Conservation (phyloP, 1,284 basidiomycete species). For the Albatrellus sp. region DNA sequence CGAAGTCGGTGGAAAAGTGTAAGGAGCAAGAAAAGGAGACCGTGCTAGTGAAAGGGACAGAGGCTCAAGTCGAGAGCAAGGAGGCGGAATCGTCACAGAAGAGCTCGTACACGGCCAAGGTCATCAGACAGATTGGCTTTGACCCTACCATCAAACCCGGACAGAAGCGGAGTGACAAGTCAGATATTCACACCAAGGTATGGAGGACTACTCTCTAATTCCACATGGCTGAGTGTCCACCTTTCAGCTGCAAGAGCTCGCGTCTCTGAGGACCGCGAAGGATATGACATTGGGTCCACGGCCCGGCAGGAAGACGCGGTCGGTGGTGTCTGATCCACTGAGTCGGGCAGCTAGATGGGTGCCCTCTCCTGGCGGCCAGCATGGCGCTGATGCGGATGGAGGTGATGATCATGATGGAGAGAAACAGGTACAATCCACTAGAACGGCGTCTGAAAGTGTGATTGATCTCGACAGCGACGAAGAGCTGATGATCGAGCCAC, state of each 20-base stretch:
- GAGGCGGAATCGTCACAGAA: conserved; percentile 16
- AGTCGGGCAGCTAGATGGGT: background rate
- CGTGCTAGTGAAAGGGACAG: conserved; percentile 5
- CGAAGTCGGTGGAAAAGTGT: conserved; percentile 4
- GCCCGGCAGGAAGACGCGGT: conserved; percentile 7
- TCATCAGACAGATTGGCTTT: conserved; percentile 62
- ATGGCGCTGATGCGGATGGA: conserved; percentile 9
- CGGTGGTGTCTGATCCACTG: conserved; percentile 9
- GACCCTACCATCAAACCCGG: conserved; percentile 51
- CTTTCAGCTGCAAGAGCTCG: conserved; percentile 6
- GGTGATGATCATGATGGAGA: background rate
- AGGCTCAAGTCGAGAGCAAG: background rate
- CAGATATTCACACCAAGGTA: conserved; percentile 6
- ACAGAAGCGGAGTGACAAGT: conserved; percentile 25
- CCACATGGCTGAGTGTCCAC: background rate
- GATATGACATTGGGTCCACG: conserved; percentile 8
- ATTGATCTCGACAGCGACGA: conserved; percentile 20
- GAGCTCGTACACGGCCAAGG: conserved; percentile 45
- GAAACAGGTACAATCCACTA: background rate
- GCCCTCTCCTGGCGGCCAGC: conserved; percentile 1
- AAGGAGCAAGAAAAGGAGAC: background rate
- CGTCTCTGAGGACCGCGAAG: conserved; percentile 6
- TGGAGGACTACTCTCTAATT: background rate
- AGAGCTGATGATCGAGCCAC: conserved; percentile 4
- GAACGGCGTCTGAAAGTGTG: conserved; percentile 7